Evolutionary conservation across 495 filamentous ascomycete species (phyloP).

Genomic region (Lophiostoma macrostomum): DNA sequence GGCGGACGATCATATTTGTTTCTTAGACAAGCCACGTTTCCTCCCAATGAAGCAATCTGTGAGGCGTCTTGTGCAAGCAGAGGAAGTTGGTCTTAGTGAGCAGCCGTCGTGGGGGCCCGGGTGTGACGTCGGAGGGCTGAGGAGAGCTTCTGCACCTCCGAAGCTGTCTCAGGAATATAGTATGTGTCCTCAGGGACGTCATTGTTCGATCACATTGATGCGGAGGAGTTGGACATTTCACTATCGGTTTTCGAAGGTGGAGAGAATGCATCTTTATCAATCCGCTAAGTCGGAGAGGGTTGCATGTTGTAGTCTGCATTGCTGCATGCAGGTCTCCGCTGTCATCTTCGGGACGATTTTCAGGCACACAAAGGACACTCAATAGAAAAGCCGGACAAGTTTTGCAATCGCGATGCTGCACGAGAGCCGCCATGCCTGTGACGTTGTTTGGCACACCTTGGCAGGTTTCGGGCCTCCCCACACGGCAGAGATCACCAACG

Average conservation of each 20-base stretch:
- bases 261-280: too few relatives aligned
- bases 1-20: background rate
- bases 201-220: too few relatives aligned
- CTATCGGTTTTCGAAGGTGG: too few relatives aligned
- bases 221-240: too few relatives aligned
- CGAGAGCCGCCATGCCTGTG: conserved; percentile 2
- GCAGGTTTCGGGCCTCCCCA: conserved; percentile 8
- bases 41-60: conserved; percentile 4
- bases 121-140: background rate
- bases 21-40: background rate
- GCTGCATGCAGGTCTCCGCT: conserved; percentile 18
- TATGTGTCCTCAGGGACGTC: too few relatives aligned
- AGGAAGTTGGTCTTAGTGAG: background rate
- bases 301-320: too few relatives aligned
- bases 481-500: background rate
- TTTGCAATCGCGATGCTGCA: conserved; percentile 19
- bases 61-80: too few relatives aligned
- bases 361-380: background rate
- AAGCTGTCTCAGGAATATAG: too few relatives aligned
- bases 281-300: too few relatives aligned
- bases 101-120: background rate
- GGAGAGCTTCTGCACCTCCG: too few relatives aligned
- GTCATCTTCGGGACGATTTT: background rate
- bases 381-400: background rate
- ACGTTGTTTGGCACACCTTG: conserved; percentile 5